Evolutionary conservation across 2,329 filamentous ascomycete genomes (phyloP).

Genomic region (Botrytis pseudocinerea): DNA sequence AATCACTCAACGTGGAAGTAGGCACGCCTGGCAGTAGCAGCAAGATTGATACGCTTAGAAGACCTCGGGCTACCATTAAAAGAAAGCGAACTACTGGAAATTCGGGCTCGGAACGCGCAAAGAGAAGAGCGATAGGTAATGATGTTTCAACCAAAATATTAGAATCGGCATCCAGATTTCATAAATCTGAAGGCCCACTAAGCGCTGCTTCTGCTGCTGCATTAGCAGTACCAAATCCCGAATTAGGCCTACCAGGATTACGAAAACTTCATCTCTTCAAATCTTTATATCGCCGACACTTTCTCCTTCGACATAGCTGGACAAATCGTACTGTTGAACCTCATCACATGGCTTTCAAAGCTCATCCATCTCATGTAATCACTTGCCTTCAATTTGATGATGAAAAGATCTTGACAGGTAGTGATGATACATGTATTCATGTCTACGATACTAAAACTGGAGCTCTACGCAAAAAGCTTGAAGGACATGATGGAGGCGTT

Average conservation of each 20-base stretch:
- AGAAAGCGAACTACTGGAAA: conserved; percentile 38
- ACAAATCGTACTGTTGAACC: conserved; percentile 83
- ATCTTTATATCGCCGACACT: conserved; percentile 88
- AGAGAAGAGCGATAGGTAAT: conserved; percentile 38
- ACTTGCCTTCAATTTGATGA: conserved; percentile 97
- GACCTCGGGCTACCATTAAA: conserved; percentile 37
- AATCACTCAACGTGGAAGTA: conserved; percentile 55
- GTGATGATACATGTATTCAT: conserved; percentile 95
- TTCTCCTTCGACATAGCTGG: conserved; percentile 90
- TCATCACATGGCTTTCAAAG: conserved; percentile 91
- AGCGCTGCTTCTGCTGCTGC: conserved; percentile 86
- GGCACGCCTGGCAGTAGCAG: conserved; percentile 24
- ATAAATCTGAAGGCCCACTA: conserved; percentile 74
- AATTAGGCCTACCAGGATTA: conserved; percentile 74
- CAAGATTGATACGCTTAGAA: conserved; percentile 26
- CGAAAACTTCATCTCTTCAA: conserved; percentile 91
- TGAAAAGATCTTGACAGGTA: conserved; percentile 96
- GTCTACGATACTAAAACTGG: conserved; percentile 98
- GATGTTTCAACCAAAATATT: conserved; percentile 36
- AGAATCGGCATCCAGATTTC: conserved; percentile 32
- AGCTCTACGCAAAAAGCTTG: conserved; percentile 75
- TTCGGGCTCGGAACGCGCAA: conserved; percentile 35
- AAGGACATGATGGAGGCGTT: conserved; percentile 94
- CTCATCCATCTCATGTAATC: conserved; percentile 93
- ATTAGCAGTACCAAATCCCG: conserved; percentile 76